Evolutionary conservation across 257 asterid species (phyloP).

Genomic region (Solanum tarijense): DNA sequence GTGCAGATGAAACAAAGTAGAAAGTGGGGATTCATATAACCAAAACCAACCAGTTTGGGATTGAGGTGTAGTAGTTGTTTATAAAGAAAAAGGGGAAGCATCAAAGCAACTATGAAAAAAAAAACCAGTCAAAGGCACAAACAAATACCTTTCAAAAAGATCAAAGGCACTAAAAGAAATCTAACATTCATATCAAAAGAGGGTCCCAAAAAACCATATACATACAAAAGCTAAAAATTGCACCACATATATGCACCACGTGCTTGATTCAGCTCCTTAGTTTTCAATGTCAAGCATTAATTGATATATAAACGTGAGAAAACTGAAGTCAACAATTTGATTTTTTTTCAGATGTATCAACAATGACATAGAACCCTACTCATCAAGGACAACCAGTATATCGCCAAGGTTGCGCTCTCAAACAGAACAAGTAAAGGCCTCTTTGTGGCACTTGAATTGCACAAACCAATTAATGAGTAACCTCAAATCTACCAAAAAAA

Average conservation of each 20-base stretch:
- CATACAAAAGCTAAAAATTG: neutral
- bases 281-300: neutral
- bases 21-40: neutral
- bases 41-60: neutral
- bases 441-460: slow-evolving; percentile 17
- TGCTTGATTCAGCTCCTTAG: neutral
- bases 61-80: neutral
- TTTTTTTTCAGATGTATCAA: neutral
- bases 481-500: slow-evolving; percentile 9
- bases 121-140: neutral
- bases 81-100: neutral
- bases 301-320: neutral
- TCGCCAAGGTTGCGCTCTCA: slow-evolving; percentile 11
- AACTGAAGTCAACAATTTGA: neutral
- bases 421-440: slow-evolving; percentile 14
- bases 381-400: slow-evolving; percentile 5
- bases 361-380: neutral
- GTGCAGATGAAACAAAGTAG: neutral
- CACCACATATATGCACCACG: neutral
- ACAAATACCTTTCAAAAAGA: neutral
- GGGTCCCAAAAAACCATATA: neutral
- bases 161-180: neutral
- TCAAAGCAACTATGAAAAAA: neutral
- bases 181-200: neutral
- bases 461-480: slow-evolving; percentile 9